A percentile compares a stretch with the other conserved stretches of the same genome.
Conservation (phyloP, 805 yeast genomes). For the Tetrapisispora nanseiensis region DNA sequence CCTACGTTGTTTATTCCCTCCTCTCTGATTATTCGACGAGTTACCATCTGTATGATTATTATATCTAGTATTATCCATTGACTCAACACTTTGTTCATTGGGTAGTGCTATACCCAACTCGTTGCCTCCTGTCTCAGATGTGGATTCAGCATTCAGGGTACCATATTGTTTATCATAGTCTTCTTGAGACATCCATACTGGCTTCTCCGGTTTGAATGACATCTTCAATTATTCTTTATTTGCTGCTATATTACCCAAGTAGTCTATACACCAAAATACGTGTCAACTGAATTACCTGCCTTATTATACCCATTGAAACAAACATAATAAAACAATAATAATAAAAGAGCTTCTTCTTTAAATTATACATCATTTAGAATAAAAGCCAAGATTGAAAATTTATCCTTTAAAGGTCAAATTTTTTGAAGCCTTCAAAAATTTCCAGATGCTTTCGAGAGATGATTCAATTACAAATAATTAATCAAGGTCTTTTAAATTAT, state of each 20-base stretch:
- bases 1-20: constrained; percentile 4
- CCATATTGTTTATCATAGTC: constrained; percentile 26
- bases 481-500: not conserved
- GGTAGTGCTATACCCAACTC: too few relatives aligned
- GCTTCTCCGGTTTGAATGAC: constrained; percentile 24
- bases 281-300: too few relatives aligned
- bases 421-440: not conserved
- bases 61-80: not conserved
- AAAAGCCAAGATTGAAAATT: not conserved
- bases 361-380: not conserved
- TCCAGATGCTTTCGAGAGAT: not conserved
- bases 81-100: not conserved
- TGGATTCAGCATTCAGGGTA: not conserved
- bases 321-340: too few relatives aligned
- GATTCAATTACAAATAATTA: too few relatives aligned
- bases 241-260: too few relatives aligned
- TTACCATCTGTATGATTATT: not conserved
- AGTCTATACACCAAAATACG: too few relatives aligned
- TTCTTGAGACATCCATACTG: constrained; percentile 32
- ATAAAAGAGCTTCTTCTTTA: too few relatives aligned
- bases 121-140: not conserved
- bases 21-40: not conserved
- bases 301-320: too few relatives aligned
- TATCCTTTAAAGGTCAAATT: not conserved
- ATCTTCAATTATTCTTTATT: not conserved